Evolutionary conservation across 2,329 filamentous ascomycete genomes (phyloP), one percentile per base, ranked within the genome.

Genomic region (Aspergillus awamori): DNA sequence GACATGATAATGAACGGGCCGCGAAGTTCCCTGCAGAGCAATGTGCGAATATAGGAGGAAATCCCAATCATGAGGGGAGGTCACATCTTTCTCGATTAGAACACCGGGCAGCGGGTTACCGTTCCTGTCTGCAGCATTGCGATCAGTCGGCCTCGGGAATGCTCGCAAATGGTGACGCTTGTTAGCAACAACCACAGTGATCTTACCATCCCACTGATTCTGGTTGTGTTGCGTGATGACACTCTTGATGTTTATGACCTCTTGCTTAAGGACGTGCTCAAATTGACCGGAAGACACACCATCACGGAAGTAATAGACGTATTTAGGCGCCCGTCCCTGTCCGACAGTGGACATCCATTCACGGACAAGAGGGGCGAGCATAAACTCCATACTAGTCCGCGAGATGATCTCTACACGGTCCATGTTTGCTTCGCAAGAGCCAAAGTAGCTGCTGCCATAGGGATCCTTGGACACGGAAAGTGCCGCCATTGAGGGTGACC

Each of bases 141-240:
- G 73, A 60, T 85, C 82, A 17, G 75, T 77, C 0, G 80, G 76
- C 52, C 86, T 83, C 0, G 95, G 94, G 80, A 98, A 98, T 75
- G 97, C 93, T 15, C 95, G 90, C 57, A 97, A 88, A 70, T 97
- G 94, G 68, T 99, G 95, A 3, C 95, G 90, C 83, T 99, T 99
- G 1, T 91, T 93, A 1, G 91, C 93, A 49, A 98, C 85, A 43
- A 97, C 86, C 10, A 96, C 92, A 0, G 93, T 93, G 70, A 97
- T 88, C 73, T 90, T 90, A 2, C 90, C 84, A 13, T 77, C 62
- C 69, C 67, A 82, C 53, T 73, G 69, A 20, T 71, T 69, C 20
- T 70, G 65, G 17, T 69, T 70, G 6, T 75, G 59, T 5, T 82
- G 74, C 33, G 70, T 68, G 67, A 93, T 84, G 26, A 81, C 79